Evolutionary conservation across 176 grass and related monocot species (phyloP).

Genomic region (Guadua angustifolia): DNA sequence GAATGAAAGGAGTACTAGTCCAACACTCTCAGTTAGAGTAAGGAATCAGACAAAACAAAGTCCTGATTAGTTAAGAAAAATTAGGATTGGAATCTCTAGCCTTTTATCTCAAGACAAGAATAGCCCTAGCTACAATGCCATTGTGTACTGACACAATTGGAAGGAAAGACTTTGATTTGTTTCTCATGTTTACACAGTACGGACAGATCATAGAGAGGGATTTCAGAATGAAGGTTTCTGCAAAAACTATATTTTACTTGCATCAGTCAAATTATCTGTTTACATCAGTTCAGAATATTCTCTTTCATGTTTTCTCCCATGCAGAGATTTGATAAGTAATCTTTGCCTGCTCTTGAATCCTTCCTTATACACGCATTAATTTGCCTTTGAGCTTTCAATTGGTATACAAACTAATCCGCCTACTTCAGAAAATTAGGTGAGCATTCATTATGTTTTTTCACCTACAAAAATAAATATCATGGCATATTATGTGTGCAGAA

Average conservation of each 20-base stretch:
- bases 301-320: background rate
- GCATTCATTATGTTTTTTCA: background rate
- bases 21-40: background rate
- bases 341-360: background rate
- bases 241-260: background rate
- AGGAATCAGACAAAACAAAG: slow-evolving; percentile 8
- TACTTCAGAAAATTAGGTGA: background rate
- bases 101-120: background rate
- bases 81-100: background rate
- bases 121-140: background rate
- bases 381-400: background rate
- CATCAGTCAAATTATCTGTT: background rate
- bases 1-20: background rate
- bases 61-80: background rate
- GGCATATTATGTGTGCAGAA: background rate
- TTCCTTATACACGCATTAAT: background rate
- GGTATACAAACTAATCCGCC: background rate
- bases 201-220: background rate
- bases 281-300: background rate
- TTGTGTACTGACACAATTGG: background rate
- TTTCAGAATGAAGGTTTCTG: background rate
- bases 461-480: background rate
- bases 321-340: background rate
- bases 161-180: background rate
- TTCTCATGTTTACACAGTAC: background rate